These are phyloP conservation scores for Oxyria digyna DNA, from an alignment of 148 eudicot genomes.

Conservation along the genomic window DNA sequence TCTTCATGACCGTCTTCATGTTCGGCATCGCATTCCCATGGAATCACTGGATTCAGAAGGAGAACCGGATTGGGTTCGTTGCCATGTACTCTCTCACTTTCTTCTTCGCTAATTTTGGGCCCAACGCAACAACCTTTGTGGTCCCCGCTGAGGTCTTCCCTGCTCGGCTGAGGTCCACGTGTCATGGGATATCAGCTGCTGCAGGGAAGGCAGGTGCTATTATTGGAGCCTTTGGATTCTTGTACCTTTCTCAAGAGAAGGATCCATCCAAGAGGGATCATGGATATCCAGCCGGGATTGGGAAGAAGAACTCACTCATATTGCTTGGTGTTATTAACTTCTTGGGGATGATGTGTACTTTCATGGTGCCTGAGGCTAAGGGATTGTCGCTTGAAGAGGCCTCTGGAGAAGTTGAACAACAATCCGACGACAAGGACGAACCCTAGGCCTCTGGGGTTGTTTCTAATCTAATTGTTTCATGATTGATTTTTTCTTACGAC, in stretches of 20 bases:
- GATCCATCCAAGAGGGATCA: background rate
- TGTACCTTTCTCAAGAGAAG: background rate
- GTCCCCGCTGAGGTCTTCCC: conserved; percentile 1
- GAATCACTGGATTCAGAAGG: background rate
- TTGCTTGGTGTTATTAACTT: background rate
- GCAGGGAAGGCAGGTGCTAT: conserved; percentile 5
- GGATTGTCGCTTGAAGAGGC: background rate
- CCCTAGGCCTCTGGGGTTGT: background rate
- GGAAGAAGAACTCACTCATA: background rate
- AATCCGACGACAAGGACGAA: background rate
- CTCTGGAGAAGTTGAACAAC: background rate
- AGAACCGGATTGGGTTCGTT: background rate
- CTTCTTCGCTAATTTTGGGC: no score
- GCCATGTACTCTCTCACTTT: conserved; percentile 6
- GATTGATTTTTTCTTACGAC: no score
- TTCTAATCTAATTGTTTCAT: background rate
- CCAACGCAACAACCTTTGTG: background rate
- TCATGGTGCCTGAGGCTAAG: background rate
- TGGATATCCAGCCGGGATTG: conserved; percentile 1
- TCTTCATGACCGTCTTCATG: conserved; percentile 8
- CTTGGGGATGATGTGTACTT: background rate
- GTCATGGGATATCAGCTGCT: conserved; percentile 1
- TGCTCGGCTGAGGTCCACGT: conserved; percentile 1
- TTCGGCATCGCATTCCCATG: conserved; percentile 1
- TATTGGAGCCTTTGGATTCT: conserved; percentile 5